Evolutionary conservation across 2,329 filamentous ascomycete genomes (phyloP).

Genomic region (Aspergillus tanneri): DNA sequence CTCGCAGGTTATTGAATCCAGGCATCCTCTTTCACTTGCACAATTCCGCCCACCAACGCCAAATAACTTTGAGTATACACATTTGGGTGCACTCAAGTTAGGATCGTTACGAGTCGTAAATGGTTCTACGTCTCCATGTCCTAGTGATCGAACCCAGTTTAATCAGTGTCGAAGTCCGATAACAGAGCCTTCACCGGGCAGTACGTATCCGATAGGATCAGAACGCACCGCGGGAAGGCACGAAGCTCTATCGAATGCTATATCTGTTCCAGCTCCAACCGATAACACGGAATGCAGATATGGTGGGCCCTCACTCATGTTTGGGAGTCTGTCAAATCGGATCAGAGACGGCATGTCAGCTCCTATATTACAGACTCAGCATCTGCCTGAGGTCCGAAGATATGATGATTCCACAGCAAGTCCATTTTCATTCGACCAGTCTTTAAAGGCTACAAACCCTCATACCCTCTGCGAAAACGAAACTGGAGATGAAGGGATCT

Average conservation of each 20-base stretch:
- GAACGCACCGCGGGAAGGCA: background rate
- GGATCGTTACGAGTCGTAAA: slow-evolving; percentile 44
- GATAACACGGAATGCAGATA: background rate
- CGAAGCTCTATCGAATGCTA: background rate
- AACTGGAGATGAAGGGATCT: slow-evolving; percentile 19
- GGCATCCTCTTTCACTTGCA: slow-evolving; percentile 12
- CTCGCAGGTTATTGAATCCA: slow-evolving; percentile 12
- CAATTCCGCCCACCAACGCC: slow-evolving; percentile 27
- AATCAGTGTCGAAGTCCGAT: slow-evolving; percentile 13
- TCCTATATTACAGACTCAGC: slow-evolving; percentile 22
- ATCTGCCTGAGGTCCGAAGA: slow-evolving; percentile 15
- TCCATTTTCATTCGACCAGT: slow-evolving; percentile 38
- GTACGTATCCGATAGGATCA: background rate
- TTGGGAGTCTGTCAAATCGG: background rate
- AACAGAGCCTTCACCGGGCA: slow-evolving; percentile 11
- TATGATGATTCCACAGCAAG: slow-evolving; percentile 29
- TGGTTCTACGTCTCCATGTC: slow-evolving; percentile 38
- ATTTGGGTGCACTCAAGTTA: slow-evolving; percentile 41
- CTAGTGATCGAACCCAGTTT: slow-evolving; percentile 34
- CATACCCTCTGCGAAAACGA: slow-evolving; percentile 17
- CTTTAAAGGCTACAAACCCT: slow-evolving; percentile 23
- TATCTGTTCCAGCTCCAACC: background rate
- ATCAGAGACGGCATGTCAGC: background rate
- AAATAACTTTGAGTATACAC: slow-evolving; percentile 37
- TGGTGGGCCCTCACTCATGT: background rate